Base-by-base conservation (phyloP, 108 stramenopile genomes). In the Stephanodiscus minutulus region DNA sequence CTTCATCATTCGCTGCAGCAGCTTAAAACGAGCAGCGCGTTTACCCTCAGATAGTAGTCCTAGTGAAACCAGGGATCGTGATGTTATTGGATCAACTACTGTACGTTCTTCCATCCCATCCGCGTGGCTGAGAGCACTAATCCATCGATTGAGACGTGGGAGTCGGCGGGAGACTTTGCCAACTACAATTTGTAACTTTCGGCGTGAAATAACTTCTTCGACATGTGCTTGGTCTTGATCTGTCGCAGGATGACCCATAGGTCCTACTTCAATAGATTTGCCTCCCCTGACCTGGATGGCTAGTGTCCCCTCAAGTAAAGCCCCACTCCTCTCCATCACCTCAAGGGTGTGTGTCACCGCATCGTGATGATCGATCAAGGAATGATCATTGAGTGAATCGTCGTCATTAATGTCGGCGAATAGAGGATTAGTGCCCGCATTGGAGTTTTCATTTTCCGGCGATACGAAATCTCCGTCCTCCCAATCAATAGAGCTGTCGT, bases 401-500 rank as follows among this genome's bases (percentile, higher is more conserved):
- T 61, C 31, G 18, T 36, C 4, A 28, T 47, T 44, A 28, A 48
- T 33, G 33, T 58, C 41, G 6, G 49, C 35, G 20, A 35, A 18
- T 10, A 33, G 12, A 41, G 27, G 21, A 55, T 64, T 18, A 5
- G 43, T 25, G 24, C 64, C 72, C 11, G 39, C 39, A 39, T 39
- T 39, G 3, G 13, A 52, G 3, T 6, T 52, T 4, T 52, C 50
- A 52, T 52, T 52, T 12, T 24, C 50, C 24, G 57, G 25, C 5
- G 57, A 66, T 37, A 64, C 44, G 25, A 44, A 50, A 66, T 79
- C 78, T 11, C 78, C 78, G 24, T 79, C 78, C 35, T 79, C 78
- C 78, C 78, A 79, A 24, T 72, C 71, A 61, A 79, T 72, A 15
- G 78, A 79, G 43, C 63, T 70, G 61, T 62, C 78, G 31, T 57